A percentile compares a stretch with the other conserved stretches of the same genome.
phyloP scores from a whole-genome alignment of 176 grass and related monocot species.

The Carex kokanica region DNA sequence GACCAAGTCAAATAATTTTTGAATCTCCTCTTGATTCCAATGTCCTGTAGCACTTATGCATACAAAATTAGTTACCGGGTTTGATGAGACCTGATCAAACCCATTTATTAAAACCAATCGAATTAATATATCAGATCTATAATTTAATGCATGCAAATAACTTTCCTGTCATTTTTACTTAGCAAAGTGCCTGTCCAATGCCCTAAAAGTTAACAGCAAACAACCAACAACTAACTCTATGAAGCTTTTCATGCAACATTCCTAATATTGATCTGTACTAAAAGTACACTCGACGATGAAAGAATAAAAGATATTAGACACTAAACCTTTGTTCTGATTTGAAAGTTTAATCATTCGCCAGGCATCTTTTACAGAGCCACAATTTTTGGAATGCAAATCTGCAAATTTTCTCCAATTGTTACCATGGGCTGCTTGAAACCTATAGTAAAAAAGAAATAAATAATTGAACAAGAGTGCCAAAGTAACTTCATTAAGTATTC shows the following conservation, averaged over 20 bases:
- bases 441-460: slow-evolving; percentile 31
- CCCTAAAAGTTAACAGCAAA: slow-evolving; percentile 1
- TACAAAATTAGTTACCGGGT: neutral
- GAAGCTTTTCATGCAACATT: neutral
- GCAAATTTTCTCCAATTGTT: slow-evolving; percentile 46
- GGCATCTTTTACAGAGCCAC: slow-evolving; percentile 66
- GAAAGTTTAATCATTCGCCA: slow-evolving; percentile 56
- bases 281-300: neutral
- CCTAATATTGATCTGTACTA: neutral
- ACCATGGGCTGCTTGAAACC: slow-evolving; percentile 50
- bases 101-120: neutral
- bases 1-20: slow-evolving; percentile 76
- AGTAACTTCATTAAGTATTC: neutral
- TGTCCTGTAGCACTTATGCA: slow-evolving; percentile 30
- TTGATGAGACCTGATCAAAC: neutral
- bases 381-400: slow-evolving; percentile 40
- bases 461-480: neutral
- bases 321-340: slow-evolving; percentile 47
- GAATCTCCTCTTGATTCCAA: slow-evolving; percentile 74
- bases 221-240: neutral
- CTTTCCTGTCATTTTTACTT: neutral
- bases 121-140: slow-evolving; percentile 14
- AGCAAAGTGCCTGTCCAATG: neutral
- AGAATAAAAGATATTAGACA: neutral
- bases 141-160: neutral